These are phyloP conservation scores for Metschnikowia anglica DNA, from an alignment of 805 yeast species.

Conservation along the genomic window DNA sequence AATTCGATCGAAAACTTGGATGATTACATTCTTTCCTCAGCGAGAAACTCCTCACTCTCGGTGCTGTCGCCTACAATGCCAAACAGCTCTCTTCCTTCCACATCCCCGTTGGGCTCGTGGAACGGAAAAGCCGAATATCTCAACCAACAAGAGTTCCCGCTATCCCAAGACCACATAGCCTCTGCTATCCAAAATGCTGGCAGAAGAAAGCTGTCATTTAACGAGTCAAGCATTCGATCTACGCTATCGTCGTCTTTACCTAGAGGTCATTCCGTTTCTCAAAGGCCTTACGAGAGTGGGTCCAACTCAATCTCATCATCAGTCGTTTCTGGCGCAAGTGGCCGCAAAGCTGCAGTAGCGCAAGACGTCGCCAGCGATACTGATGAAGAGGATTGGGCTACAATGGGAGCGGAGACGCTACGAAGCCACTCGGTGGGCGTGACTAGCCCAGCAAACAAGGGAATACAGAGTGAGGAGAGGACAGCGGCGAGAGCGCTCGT, in stretches of 20 bases:
- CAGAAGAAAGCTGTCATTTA: slow-evolving; percentile 42
- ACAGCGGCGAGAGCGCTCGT: slow-evolving; percentile 64
- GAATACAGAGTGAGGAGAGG: slow-evolving; percentile 41
- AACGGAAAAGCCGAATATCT: slow-evolving; percentile 14
- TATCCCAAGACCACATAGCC: slow-evolving; percentile 23
- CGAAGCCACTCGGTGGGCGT: slow-evolving; percentile 32
- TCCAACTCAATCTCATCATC: not conserved
- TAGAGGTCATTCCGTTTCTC: slow-evolving; percentile 8
- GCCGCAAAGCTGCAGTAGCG: not conserved
- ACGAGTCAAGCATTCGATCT: slow-evolving; percentile 44
- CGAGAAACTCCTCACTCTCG: slow-evolving; percentile 35
- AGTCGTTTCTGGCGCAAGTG: not conserved
- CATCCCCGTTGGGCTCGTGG: slow-evolving; percentile 29
- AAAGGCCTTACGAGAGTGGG: slow-evolving; percentile 8
- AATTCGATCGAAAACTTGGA: slow-evolving; percentile 44
- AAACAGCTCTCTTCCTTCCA: slow-evolving; percentile 22
- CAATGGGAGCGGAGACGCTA: slow-evolving; percentile 77
- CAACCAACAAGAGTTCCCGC: slow-evolving; percentile 13
- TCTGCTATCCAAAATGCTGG: slow-evolving; percentile 22
- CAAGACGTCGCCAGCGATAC: slow-evolving; percentile 55
- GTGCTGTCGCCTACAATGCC: slow-evolving; percentile 33
- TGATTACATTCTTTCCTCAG: slow-evolving; percentile 42
- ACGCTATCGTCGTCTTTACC: slow-evolving; percentile 34
- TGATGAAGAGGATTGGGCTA: slow-evolving; percentile 96
- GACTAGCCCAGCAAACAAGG: slow-evolving; percentile 15